Conservation (phyloP, 805 yeast genomes). For the Phaffomyces antillensis region DNA sequence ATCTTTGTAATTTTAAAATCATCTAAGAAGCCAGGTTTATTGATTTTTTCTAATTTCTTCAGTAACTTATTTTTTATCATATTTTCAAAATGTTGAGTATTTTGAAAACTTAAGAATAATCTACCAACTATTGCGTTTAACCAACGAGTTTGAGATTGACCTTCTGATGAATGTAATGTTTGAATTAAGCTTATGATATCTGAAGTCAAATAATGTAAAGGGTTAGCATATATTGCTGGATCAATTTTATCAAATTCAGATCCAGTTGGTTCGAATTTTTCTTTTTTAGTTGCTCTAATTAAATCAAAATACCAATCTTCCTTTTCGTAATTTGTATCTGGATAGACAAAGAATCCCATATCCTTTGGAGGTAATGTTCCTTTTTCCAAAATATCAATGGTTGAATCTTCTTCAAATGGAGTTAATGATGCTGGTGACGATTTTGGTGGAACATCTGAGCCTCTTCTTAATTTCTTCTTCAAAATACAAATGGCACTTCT, state of each 20-base stretch:
- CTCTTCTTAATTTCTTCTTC: constrained; percentile 33
- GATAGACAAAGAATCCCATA: constrained; percentile 52
- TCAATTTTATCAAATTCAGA: constrained; percentile 32
- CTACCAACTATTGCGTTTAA: constrained; percentile 83
- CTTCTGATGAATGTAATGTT: constrained; percentile 72
- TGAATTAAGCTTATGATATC: constrained; percentile 72
- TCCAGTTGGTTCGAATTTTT: constrained; percentile 13
- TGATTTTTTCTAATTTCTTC: constrained; percentile 69
- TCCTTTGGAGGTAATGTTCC: constrained; percentile 25
- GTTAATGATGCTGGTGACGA: constrained; percentile 22
- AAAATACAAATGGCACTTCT: constrained; percentile 72
- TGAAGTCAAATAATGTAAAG: constrained; percentile 63
- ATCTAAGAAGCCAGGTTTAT: constrained; percentile 82
- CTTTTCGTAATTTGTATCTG: constrained; percentile 72
- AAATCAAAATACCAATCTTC: constrained; percentile 92
- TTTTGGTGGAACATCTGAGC: constrained; percentile 27
- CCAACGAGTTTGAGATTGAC: constrained; percentile 83
- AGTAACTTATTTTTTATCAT: constrained; percentile 53
- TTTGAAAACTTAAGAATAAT: constrained; percentile 66
- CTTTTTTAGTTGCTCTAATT: constrained; percentile 62
- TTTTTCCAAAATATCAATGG: constrained; percentile 17
- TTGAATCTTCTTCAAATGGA: constrained; percentile 11
- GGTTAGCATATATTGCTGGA: constrained; percentile 61
- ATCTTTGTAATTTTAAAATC: constrained; percentile 70
- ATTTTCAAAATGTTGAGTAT: constrained; percentile 58